Base-by-base conservation (phyloP, 2,329 filamentous ascomycete genomes). In the Clonostachys chloroleuca region DNA sequence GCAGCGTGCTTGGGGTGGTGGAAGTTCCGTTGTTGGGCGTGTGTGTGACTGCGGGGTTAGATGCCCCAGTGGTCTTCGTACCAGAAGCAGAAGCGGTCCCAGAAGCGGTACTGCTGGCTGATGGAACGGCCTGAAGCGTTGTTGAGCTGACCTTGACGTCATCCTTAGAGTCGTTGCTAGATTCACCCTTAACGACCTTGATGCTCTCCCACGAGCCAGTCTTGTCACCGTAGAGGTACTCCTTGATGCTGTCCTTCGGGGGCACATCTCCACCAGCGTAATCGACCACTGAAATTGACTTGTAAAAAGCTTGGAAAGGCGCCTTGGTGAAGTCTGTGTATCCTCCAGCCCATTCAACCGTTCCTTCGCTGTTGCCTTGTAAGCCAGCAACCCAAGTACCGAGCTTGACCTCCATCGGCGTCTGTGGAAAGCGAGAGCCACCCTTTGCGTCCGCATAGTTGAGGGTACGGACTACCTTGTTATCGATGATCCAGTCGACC, bases 261-360 rank as follows among this genome's bases (percentile, higher is more conserved):
- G 68, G 57, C 44, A 66, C 66, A 45, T 63, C 59, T 52, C 73
- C 73, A 60, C 77, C 77, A 58, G 69, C 68, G 64, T 75, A 78
- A 67, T 82, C 78, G 55, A 65, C 59, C 51, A 82, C 73, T 52
- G 63, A 72, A 54, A 81, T 61, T 58, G 66, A 72, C 70, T 80
- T 70, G 75, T 81, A 82, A 70, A 75, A 75, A 56, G 68, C 78
- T 46, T 64, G 59, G 67, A 77, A 80, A 48, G 78, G 78, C 49
- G 63, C 75, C 55, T 77, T 54, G 53, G 55, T 56, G 59, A 79
- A 81, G 60, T 80, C 64, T 54, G 77, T 50, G 73, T 82, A 67
- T 50, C 86, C 86, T 52, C 84, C 85, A 47, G 81, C 80, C 83
- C 83, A 86, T 49, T 77, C 54, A 50, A 91, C 86, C 33, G 89